These are phyloP conservation scores for Forsythia viridissima DNA, from an alignment of 257 asterid genomes.

Conservation along the genomic window DNA sequence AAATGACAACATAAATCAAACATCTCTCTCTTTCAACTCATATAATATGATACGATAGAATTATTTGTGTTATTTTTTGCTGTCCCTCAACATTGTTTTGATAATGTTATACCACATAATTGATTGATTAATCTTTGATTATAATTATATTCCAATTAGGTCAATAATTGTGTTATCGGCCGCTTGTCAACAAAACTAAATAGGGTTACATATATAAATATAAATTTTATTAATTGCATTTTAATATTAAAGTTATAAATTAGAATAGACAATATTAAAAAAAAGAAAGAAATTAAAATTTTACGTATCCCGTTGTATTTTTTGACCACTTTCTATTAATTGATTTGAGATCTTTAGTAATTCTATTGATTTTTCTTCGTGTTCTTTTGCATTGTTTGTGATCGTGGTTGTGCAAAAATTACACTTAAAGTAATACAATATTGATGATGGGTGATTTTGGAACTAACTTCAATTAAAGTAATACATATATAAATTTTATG, in stretches of 20 bases:
- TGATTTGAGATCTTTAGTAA: background rate
- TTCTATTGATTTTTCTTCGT: too few relatives aligned
- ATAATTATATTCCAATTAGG: background rate
- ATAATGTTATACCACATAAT: background rate
- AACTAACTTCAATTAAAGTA: too few relatives aligned
- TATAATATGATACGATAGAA: background rate
- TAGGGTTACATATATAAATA: too few relatives aligned
- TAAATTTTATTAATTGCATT: too few relatives aligned
- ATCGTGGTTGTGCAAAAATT: background rate
- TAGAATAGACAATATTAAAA: too few relatives aligned
- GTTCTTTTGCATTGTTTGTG: background rate
- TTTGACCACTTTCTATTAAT: too few relatives aligned
- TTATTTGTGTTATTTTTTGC: background rate
- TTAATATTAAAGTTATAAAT: too few relatives aligned
- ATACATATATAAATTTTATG: too few relatives aligned
- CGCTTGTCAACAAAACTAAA: background rate
- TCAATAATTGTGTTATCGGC: background rate
- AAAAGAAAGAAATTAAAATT: too few relatives aligned
- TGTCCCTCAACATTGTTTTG: background rate
- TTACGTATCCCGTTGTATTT: too few relatives aligned
- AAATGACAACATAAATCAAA: background rate
- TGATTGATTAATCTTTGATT: background rate
- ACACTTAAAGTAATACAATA: too few relatives aligned
- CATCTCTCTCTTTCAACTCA: slow-evolving; percentile 1
- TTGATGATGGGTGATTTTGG: too few relatives aligned